Percentiles rank a stretch among this genome's conserved stretches.
Evolutionary conservation across 176 grass and related monocot species (phyloP).

Genomic region (Rhynchospora breviuscula): DNA sequence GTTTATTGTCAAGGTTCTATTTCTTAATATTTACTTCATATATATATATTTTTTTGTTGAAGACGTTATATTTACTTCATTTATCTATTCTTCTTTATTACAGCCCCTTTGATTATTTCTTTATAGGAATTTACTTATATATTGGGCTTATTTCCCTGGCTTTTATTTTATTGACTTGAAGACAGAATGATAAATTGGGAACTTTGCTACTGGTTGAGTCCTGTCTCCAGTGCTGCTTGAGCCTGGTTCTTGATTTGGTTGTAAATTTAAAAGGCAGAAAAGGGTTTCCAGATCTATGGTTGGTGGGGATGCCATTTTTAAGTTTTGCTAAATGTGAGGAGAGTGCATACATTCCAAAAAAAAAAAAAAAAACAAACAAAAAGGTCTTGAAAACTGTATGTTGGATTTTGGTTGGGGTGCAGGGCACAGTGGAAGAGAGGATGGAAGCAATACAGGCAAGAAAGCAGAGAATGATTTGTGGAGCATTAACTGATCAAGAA

Average conservation of each 20-base stretch:
- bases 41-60: no score
- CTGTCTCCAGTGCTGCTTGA: not conserved
- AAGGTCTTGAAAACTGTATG: not conserved
- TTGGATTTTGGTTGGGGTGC: not conserved
- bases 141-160: not conserved
- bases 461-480: conserved; percentile 88
- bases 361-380: no score
- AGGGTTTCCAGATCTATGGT: not conserved
- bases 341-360: not conserved
- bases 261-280: not conserved
- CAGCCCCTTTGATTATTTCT: not conserved
- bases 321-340: not conserved
- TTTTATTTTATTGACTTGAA: not conserved
- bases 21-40: not conserved
- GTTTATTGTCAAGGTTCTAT: conserved; percentile 74
- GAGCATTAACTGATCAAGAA: conserved; percentile 81
- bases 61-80: not conserved
- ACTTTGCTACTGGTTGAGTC: not conserved
- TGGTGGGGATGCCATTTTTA: not conserved
- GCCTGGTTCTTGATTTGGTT: not conserved
- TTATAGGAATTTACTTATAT: not conserved
- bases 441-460: conserved; percentile 79
- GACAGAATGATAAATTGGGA: not conserved
- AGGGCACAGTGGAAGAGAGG: conserved; percentile 85
- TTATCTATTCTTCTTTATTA: not conserved